A percentile compares a stretch with the other conserved stretches of the same genome.
phyloP scores from a whole-genome alignment of 768 basidiomycete species.

The Serpula lacrymans region DNA sequence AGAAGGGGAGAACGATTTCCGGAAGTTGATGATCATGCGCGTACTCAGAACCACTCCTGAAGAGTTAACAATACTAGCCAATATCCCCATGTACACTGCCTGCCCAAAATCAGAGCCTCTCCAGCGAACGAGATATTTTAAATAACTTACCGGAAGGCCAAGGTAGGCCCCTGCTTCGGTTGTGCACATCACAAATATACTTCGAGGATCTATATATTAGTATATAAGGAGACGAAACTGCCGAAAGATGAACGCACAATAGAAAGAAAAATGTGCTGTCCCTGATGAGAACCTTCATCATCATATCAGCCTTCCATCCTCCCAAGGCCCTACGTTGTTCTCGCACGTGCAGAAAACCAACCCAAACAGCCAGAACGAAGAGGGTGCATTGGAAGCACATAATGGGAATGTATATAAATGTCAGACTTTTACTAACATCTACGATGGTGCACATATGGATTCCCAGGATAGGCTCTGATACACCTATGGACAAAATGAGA shows the following conservation, averaged over 20 bases:
- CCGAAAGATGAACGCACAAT: slow-evolving; percentile 18
- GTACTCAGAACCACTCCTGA: too few species aligned
- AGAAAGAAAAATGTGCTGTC: slow-evolving; percentile 30
- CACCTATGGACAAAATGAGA: slow-evolving; percentile 1
- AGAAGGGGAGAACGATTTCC: too few species aligned
- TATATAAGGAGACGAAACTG: background rate
- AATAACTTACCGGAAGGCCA: slow-evolving; percentile 19
- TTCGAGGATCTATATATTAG: background rate
- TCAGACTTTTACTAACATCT: background rate
- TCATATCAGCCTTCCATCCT: slow-evolving; percentile 11
- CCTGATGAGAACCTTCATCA: slow-evolving; percentile 20
- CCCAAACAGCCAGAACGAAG: slow-evolving; percentile 4
- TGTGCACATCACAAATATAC: slow-evolving; percentile 11
- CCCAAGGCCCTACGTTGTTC: slow-evolving; percentile 1
- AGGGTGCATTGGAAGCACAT: slow-evolving; percentile 5
- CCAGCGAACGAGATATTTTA: too few species aligned
- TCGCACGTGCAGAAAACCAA: slow-evolving; percentile 6
- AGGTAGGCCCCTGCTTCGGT: slow-evolving; percentile 25
- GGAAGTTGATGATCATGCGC: too few species aligned
- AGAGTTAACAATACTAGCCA: too few species aligned
- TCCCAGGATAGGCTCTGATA: slow-evolving; percentile 8
- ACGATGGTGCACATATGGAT: slow-evolving; percentile 6
- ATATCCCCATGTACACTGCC: too few species aligned
- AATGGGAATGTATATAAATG: slow-evolving; percentile 6
- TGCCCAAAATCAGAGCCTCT: too few species aligned